Evolutionary conservation across 352 stramenopile species (phyloP), one percentile per base, ranked within the genome.

Genomic region (Globisporangium emineosum): DNA sequence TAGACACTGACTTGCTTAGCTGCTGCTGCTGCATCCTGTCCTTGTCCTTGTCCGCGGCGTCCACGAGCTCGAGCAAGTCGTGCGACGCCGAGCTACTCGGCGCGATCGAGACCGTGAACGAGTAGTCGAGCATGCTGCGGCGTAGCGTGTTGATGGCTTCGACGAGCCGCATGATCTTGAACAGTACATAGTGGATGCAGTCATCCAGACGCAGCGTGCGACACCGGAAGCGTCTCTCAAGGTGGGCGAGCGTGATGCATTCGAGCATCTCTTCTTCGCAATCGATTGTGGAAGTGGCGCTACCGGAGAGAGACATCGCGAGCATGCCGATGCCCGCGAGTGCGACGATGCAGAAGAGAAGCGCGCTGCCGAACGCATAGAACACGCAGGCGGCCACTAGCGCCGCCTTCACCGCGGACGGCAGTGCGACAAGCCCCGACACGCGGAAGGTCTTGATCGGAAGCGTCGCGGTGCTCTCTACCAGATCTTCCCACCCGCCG

Each of bases 61-160:
- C 49, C 21, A 64, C 47, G 50, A 64, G 59, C 47, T 64, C 45
- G 32, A 64, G 49, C 32, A 64, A 35, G 59, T 64, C 59, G 37
- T 51, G 59, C 19, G 35, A 57, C 23, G 59, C 59, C 17, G 43
- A 57, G 33, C 59, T 64, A 9, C 50, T 23, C n/a, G 40, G 40
- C 40, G 60, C 42, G 40, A 66, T 53, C 49, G 52, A 60, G 50
- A 67, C 40, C 42, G 53, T 61, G 52, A 56, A 66, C 51, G 60
- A 66, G 60, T 66, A 67, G 53, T 67, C 62, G 62, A 67, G 62
- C 53, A 67, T 61, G 43, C 62, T 67, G 62, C 62, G 62, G 43
- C 56, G 62, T 54, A 67, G 40, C 27, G 40, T 61, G 27, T 66
- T 55, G 37, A 66, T 55, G 2, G 40, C 35, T 30, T 67, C 53